Percentiles rank a stretch among this genome's conserved stretches.
These are phyloP conservation scores for Xylariales sp. DNA, from an alignment of 2,329 filamentous ascomycete genomes.

Conservation along the genomic window DNA sequence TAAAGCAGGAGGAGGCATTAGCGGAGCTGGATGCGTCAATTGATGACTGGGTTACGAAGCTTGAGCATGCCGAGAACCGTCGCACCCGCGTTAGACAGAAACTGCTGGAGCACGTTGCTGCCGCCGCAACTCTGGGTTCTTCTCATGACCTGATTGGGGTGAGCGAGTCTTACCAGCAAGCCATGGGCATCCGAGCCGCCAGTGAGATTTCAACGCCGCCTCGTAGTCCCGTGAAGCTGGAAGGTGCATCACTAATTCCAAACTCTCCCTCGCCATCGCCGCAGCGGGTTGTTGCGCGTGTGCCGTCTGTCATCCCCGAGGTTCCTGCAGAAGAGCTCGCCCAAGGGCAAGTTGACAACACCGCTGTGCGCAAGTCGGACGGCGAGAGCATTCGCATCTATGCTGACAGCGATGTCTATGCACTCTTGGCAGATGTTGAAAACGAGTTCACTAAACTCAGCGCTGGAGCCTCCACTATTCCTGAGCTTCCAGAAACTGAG, in stretches of 20 bases:
- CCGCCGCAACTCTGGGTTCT: constrained; percentile 52
- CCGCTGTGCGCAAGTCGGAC: constrained; percentile 19
- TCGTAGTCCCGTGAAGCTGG: constrained; percentile 49
- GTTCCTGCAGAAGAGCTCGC: constrained; percentile 41
- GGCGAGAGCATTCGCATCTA: constrained; percentile 66
- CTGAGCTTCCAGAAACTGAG: constrained; percentile 18
- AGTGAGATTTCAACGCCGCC: constrained; percentile 51
- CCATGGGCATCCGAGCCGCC: constrained; percentile 33
- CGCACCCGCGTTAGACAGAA: constrained; percentile 73
- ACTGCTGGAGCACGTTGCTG: constrained; percentile 76
- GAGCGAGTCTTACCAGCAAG: constrained; percentile 37
- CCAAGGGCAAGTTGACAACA: constrained; percentile 14
- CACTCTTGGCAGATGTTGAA: constrained; percentile 64
- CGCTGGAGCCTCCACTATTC: constrained; percentile 22
- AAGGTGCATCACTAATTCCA: constrained; percentile 23
- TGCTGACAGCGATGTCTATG: constrained; percentile 62
- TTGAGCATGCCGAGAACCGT: constrained; percentile 77
- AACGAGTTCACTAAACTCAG: constrained; percentile 49
- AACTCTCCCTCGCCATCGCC: constrained; percentile 41
- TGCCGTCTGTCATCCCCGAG: constrained; percentile 53
- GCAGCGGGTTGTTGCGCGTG: constrained; percentile 46
- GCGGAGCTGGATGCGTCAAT: constrained; percentile 73
- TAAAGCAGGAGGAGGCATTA: constrained; percentile 77
- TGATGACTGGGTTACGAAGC: constrained; percentile 74
- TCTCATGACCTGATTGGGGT: constrained; percentile 24